These are phyloP conservation scores for Sporothrix luriei DNA, from an alignment of 2,329 filamentous ascomycete genomes.

Conservation along the genomic window DNA sequence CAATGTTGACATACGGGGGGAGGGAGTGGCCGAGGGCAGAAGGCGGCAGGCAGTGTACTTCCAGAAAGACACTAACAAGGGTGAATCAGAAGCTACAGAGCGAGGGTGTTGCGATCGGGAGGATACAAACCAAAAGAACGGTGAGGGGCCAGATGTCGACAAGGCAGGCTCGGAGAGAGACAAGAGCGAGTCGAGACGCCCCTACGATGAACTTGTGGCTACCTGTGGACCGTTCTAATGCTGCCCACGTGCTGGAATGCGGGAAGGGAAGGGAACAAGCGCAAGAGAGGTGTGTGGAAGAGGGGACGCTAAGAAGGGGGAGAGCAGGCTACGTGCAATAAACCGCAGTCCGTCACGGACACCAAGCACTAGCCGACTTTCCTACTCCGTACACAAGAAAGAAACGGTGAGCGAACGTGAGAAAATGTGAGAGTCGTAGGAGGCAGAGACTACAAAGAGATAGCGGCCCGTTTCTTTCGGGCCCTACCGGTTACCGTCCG, in stretches of 20 bases:
- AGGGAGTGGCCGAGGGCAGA: background rate
- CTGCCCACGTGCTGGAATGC: slow-evolving; percentile 17
- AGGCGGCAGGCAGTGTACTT: background rate
- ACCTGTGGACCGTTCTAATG: background rate
- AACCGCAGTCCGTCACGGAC: background rate
- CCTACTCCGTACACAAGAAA: background rate
- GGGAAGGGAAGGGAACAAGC: background rate
- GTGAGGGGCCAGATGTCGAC: background rate
- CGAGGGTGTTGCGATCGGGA: background rate
- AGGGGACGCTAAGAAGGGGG: background rate
- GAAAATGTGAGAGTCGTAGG: background rate
- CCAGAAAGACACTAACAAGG: background rate
- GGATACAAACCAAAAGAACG: slow-evolving; percentile 4
- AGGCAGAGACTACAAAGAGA: background rate
- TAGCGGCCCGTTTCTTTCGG: slow-evolving; percentile 15
- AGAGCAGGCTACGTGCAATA: background rate
- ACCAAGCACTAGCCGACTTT: slow-evolving; percentile 3
- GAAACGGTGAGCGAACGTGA: slow-evolving; percentile 3
- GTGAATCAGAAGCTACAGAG: background rate
- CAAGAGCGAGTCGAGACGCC: background rate
- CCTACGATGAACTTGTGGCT: background rate
- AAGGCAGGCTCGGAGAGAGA: background rate
- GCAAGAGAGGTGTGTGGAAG: background rate
- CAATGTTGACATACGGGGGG: no score
- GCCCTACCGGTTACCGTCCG: background rate